Evolutionary conservation across 2,329 filamentous ascomycete species (phyloP), one percentile per base, ranked within the genome.

Genomic region (Neofusicoccum parvum): DNA sequence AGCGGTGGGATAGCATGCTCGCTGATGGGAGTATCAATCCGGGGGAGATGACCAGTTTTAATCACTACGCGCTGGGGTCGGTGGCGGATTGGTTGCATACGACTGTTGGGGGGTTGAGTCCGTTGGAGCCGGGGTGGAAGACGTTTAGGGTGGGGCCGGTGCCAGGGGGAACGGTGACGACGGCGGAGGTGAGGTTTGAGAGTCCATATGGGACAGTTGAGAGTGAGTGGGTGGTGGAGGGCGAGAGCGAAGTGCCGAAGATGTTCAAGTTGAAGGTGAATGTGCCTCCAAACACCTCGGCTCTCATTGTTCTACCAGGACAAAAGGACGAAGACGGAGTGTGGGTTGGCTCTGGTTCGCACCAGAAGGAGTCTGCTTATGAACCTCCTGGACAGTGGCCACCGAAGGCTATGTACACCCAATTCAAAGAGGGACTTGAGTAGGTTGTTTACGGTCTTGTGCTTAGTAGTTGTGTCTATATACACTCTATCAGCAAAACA

Each of bases 1-100:
- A 85, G 67, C 76, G 83, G 2, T 85, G 83, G 83, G 81, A 85
- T 56, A 80, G 78, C 34, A 72, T 85, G 37, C 69, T 83, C 0
- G 73, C 80, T 0, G 73, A 84, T 64, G 82, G 81, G 0, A 74
- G 68, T 0, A 69, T 84, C 15, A 85, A 85, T 63, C 74, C 79
- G 0, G 79, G 81, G 0, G 69, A 74, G 37, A 84, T 85, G 82
- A 82, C 81, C 0, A 83, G 80, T 17, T 83, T 83, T 67, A 83
- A 84, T 37, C 82, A 85, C 67, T 85, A 84, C 63, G 78, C 82
- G 0, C 79, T 83, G n/a, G 81, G 82, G 0, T 79, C 80, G 0
- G 80, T 85, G 0, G 80, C 78, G 1, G 76, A 81, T 65, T 85
- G 81, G 80, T 76, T 84, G 32, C 80, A 83, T 65, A 72, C 76